phyloP scores from a whole-genome alignment of 495 filamentous ascomycete species.

The Penicillium psychrofluorescens region DNA sequence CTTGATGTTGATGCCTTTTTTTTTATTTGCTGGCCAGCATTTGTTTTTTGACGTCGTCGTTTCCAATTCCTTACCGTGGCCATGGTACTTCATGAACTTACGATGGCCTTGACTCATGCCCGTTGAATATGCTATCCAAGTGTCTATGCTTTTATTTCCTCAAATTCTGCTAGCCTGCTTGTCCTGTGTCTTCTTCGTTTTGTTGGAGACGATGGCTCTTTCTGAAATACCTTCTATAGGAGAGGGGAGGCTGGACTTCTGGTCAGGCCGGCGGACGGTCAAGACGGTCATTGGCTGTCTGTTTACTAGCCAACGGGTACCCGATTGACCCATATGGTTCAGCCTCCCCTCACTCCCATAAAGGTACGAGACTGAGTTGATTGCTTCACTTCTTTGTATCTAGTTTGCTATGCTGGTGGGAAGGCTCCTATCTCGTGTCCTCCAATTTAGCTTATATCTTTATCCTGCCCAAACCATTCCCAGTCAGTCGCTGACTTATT shows the following conservation, averaged over 20 bases:
- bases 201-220: too few species aligned
- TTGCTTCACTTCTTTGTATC: conserved; percentile 6
- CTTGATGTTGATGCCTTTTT: conserved; percentile 6
- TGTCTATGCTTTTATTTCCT: neutral
- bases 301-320: too few species aligned
- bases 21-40: conserved; percentile 4
- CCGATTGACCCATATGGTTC: too few species aligned
- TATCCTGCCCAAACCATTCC: too few species aligned
- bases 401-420: conserved; percentile 3
- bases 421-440: conserved; percentile 15
- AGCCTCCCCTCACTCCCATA: too few species aligned
- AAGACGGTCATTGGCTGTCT: too few species aligned
- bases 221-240: too few species aligned
- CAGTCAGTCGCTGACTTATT: conserved; percentile 28
- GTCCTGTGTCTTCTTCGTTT: neutral
- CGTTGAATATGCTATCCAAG: neutral
- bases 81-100: too few species aligned
- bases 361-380: too few species aligned
- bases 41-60: neutral
- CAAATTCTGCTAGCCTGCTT: neutral
- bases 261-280: too few species aligned
- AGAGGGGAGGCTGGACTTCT: too few species aligned
- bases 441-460: conserved; percentile 14
- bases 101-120: neutral
- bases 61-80: too few species aligned